Percentiles rank a stretch among this genome's conserved stretches.
Conservation (phyloP, 2,329 filamentous ascomycete species). For the Aspergillus sp. region DNA sequence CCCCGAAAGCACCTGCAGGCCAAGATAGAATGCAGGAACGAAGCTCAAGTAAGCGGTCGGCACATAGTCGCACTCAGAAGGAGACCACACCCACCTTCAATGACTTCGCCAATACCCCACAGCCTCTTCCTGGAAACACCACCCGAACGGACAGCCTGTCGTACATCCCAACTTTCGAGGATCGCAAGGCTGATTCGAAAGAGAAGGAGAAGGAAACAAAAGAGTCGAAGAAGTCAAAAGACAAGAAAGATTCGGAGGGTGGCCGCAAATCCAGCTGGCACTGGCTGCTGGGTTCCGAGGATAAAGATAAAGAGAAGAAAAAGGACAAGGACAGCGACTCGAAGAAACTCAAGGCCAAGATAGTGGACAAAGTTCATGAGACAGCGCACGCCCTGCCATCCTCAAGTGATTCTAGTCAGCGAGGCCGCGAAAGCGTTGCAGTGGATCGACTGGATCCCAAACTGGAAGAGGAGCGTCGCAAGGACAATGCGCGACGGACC, state of each 20-base stretch:
- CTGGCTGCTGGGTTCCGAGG: conserved; percentile 74
- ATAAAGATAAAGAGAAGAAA: conserved; percentile 59
- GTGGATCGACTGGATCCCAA: conserved; percentile 78
- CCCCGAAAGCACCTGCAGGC: conserved; percentile 43
- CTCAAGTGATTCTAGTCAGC: conserved; percentile 70
- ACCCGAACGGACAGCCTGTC: conserved; percentile 76
- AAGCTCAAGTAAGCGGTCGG: conserved; percentile 35
- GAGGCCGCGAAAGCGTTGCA: conserved; percentile 75
- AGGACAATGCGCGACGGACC: conserved; percentile 73
- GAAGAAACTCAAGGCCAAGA: conserved; percentile 59
- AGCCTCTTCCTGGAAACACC: conserved; percentile 69
- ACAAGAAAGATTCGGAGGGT: conserved; percentile 72
- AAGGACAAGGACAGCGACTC: conserved; percentile 68
- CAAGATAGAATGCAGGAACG: conserved; percentile 30
- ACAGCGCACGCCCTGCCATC: conserved; percentile 80
- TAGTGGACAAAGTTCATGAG: conserved; percentile 62
- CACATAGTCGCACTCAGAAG: conserved; percentile 34
- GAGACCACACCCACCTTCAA: conserved; percentile 57
- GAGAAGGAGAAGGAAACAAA: conserved; percentile 63
- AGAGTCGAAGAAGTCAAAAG: conserved; percentile 72
- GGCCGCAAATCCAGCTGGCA: conserved; percentile 75
- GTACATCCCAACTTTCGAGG: conserved; percentile 75
- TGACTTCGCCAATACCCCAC: conserved; percentile 66
- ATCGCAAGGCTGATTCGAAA: conserved; percentile 73
- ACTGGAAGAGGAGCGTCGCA: conserved; percentile 70